Evolutionary conservation across 352 stramenopile species (phyloP).

Genomic region (Phytophthora nicotianae): DNA sequence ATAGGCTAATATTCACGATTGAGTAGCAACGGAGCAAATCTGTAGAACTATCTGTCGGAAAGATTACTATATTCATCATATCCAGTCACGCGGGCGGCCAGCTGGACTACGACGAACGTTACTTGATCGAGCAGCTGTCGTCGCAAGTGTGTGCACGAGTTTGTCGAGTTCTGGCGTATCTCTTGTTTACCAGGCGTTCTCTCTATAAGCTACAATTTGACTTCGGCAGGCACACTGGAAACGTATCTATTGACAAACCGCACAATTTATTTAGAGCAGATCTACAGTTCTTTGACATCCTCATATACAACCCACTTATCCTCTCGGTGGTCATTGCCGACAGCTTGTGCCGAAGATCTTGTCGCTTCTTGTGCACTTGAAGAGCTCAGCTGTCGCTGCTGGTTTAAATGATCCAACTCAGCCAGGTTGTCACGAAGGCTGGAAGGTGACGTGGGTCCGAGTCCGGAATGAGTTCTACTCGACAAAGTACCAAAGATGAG

Average conservation of each 20-base stretch:
- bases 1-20: too few species aligned
- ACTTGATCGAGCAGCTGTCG: too few species aligned
- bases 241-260: background rate
- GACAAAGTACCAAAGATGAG: slow-evolving; percentile 10
- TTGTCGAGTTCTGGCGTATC: too few species aligned
- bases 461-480: slow-evolving; percentile 12
- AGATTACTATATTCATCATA: too few species aligned
- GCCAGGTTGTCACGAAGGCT: slow-evolving; percentile 18
- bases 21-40: too few species aligned
- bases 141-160: too few species aligned
- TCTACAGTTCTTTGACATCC: slow-evolving; percentile 2
- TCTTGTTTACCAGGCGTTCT: too few species aligned
- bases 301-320: slow-evolving; percentile 2
- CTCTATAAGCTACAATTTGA: background rate
- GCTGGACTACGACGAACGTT: too few species aligned
- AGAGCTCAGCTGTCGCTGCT: slow-evolving; percentile 28
- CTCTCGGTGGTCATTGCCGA: background rate
- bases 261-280: background rate
- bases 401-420: slow-evolving; percentile 24
- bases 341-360: background rate
- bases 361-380: slow-evolving; percentile 36
- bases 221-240: too few species aligned
- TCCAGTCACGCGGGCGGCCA: too few species aligned
- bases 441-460: slow-evolving; percentile 19
- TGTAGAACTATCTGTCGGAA: too few species aligned